Evolutionary conservation across 768 basidiomycete species (phyloP), one percentile per base, ranked within the genome.

Genomic region (Amanita subjunquillea): DNA sequence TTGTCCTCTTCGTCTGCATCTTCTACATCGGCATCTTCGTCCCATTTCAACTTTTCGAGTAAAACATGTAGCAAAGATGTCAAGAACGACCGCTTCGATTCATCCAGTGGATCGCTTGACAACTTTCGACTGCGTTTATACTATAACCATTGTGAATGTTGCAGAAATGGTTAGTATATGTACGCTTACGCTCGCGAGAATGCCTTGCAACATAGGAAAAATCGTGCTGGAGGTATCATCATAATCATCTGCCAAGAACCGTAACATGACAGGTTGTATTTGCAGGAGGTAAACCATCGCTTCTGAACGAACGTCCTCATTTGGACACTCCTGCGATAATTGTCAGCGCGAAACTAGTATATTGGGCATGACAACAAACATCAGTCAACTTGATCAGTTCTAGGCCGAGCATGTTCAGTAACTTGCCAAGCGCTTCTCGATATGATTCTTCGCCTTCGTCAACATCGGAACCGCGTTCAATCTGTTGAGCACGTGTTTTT

Each of bases 31-130:
- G 83, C 83, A 53, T 80, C 84, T 67, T 75, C 82, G 45, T 85
- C 85, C 91, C 93, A 99, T 62, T 88, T 91, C 78, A 97, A 77
- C 69, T 97, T 96, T 50, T 78, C 73, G 41, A 98, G 69, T 23
- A 91, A 77, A 42, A 92, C 85, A 58, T 84, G 73, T 3, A 98
- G 73, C 4, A 96, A 70, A 2, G 84, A 83, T 2, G 72, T 71
- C 25, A 99, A 75, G 73, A 98, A 97, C 5, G 82, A 71, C 20
- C 83, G 78, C 64, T 83, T 83, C 36, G 76, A 66, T 20, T 82
- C 77, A 42, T 89, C 83, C 15, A 85, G 67, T 42, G 80, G 78
- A 10, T 72, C 79, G 1, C 79, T 66, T 8, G 84, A 78, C 9
- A 77, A 66, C 67, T 87, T 81, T 57, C 80, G 72, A 59, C 65